Evolutionary conservation across 495 filamentous ascomycete species (phyloP), one percentile per base, ranked within the genome.

Genomic region (Entonaema liquescens): DNA sequence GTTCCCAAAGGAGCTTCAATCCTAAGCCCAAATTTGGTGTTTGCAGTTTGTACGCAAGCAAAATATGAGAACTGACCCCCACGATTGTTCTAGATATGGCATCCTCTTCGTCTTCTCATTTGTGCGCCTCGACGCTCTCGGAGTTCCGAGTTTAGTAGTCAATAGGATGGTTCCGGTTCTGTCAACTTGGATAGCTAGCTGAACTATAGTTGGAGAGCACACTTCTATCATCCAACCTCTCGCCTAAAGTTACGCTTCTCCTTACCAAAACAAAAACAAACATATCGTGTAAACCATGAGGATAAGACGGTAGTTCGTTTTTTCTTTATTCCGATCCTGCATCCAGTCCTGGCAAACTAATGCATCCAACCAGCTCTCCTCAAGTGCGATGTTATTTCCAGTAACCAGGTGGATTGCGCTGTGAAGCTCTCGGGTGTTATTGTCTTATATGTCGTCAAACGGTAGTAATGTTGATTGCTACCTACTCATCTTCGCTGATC

Each of bases 351-450:
- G 33, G 59, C 35, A 40, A 59, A 53, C 33, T 54, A 60, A 33
- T 71, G 68, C 52, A 61, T 66, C 42, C 23, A 42, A 42, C 58
- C 57, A 3, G 44, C 52, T 58, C 42, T 12, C 62, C n/a, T 65
- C 19, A 33, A 68, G 47, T 65, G 23, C 60, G 56, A 72, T 58
- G 5, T 33, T 63, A 63, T 72, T 68, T 49, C 70, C 70, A 62
- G 63, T 29, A 63, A 71, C 69, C 69, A 67, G 69, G 69, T 71
- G 60, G 40, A 62, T 57, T 58, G 49, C 50, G 28, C 36, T 33
- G 23, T 23, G 38, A 44, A 40, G 23, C 62, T 49, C 49, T 21
- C n/a, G n/a, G n/a, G n/a, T n/a, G n/a, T n/a, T 38, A 53, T 44
- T 52, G 36, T 29, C 59, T 12, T 31, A 42, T 23, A 33, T 33